A percentile compares a stretch with the other conserved stretches of the same genome.
Evolutionary conservation across 2,329 filamentous ascomycete genomes (phyloP).

Genomic region (Stenocarpella maydis): DNA sequence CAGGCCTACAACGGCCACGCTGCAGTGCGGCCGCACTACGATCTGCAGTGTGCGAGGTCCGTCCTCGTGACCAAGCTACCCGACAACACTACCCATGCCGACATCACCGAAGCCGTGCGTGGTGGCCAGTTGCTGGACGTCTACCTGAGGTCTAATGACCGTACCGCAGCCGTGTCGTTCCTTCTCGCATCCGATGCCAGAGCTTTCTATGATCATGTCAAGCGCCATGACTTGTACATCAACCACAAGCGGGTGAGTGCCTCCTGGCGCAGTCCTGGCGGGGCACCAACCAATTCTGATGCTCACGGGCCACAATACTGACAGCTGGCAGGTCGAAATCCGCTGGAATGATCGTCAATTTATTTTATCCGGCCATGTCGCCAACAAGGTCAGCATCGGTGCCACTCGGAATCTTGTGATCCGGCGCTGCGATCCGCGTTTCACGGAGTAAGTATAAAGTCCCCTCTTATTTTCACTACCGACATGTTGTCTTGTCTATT

Average conservation of each 20-base stretch:
- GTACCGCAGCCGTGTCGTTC: slow-evolving; percentile 74
- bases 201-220: slow-evolving; percentile 71
- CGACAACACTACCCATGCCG: slow-evolving; percentile 68
- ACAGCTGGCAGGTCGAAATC: slow-evolving; percentile 64
- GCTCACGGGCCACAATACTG: background rate
- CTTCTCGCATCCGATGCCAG: slow-evolving; percentile 68
- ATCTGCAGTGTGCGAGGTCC: slow-evolving; percentile 59
- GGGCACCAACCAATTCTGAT: slow-evolving; percentile 2
- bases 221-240: slow-evolving; percentile 73
- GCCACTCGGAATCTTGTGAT: slow-evolving; percentile 80
- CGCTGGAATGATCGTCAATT: slow-evolving; percentile 78
- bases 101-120: slow-evolving; percentile 70
- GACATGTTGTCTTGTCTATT: background rate
- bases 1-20: slow-evolving; percentile 22
- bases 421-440: slow-evolving; percentile 61
- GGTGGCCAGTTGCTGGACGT: slow-evolving; percentile 77
- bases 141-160: slow-evolving; percentile 66
- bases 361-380: slow-evolving; percentile 67
- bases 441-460: slow-evolving; percentile 58
- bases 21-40: slow-evolving; percentile 41
- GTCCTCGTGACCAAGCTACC: slow-evolving; percentile 70
- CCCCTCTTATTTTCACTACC: background rate
- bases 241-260: slow-evolving; percentile 69
- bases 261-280: slow-evolving; percentile 16
- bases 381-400: slow-evolving; percentile 69